phyloP scores from a whole-genome alignment of 1,284 basidiomycete species.

The Microbotryomycetes sp. region DNA sequence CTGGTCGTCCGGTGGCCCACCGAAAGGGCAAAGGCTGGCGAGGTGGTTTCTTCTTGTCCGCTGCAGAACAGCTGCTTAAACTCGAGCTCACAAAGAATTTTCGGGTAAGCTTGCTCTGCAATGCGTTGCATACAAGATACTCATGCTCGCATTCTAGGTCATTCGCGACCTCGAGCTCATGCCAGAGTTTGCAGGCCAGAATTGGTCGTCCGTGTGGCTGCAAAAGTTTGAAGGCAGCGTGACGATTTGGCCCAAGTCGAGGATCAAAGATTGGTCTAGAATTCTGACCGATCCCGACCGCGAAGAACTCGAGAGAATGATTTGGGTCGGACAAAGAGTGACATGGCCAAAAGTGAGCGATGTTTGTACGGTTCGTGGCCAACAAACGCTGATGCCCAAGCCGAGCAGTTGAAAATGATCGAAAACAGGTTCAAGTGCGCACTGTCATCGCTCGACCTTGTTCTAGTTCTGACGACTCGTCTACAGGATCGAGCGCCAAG shows the following conservation, averaged over 20 bases:
- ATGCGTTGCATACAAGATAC: too few relatives aligned
- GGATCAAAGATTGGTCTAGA: slow-evolving; percentile 68
- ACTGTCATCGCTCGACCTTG: not conserved
- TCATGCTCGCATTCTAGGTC: slow-evolving; percentile 47
- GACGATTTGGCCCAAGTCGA: slow-evolving; percentile 74
- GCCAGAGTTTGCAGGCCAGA: slow-evolving; percentile 79
- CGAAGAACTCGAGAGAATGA: slow-evolving; percentile 69
- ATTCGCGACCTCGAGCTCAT: slow-evolving; percentile 87
- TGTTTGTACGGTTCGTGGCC: too few relatives aligned
- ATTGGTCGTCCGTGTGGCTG: slow-evolving; percentile 90
- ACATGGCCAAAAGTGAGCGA: slow-evolving; percentile 84
- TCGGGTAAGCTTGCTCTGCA: slow-evolving; percentile 49
- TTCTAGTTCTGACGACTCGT: not conserved
- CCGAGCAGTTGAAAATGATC: slow-evolving; percentile 72
- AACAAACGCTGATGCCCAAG: too few relatives aligned
- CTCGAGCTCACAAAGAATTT: slow-evolving; percentile 92
- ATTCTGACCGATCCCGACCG: slow-evolving; percentile 60
- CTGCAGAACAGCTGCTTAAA: slow-evolving; percentile 69
- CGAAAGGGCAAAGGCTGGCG: slow-evolving; percentile 91
- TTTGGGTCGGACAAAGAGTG: slow-evolving; percentile 77
- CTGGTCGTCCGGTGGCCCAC: slow-evolving; percentile 87
- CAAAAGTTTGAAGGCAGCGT: slow-evolving; percentile 67
- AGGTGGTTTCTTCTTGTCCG: slow-evolving; percentile 78
- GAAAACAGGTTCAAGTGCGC: slow-evolving; percentile 59
- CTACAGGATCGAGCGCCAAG: slow-evolving; percentile 62